Evolutionary conservation across 148 eudicot genomes (phyloP), one percentile per base, ranked within the genome.

Genomic region (Vaccinium darrowii): DNA sequence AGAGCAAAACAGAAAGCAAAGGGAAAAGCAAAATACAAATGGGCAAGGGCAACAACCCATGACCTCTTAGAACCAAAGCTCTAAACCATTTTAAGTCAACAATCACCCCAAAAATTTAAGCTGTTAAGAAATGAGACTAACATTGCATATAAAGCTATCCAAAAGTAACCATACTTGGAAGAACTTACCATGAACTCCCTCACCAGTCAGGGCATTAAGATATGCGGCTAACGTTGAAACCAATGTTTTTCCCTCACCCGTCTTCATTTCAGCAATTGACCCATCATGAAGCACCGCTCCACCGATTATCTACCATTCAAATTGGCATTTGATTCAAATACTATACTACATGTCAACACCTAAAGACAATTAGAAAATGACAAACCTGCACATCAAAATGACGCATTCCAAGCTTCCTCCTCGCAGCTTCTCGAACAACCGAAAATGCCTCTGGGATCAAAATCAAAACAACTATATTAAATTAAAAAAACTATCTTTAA

Each of bases 211-310:
- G 87, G 99, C 99, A 94, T 97, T 97, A 71, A 97, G 99, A 93
- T 97, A 97, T 33, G 99, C 99, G 54, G 99, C 96, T 89, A 97
- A 88, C 74, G 99, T 97, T 76, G 99, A 97, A 84, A 97, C 99
- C 89, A 97, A 85, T 18, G 99, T 97, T 89, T 97, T 97, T 85
- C 99, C 99, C 88, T 97, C 99, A 47, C 99, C 99, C 3, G 99
- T 97, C 91, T 97, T 97, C 98, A 97, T 97, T 87, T 97, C 99
- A 62, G 99, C 99, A 79, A 97, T 97, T 80, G 95, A 93, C 75
- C 98, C 98, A 89, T 97, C 98, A 87, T 97, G 94, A 86, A 97
- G 98, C 91, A 95, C 99, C 25, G 98, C 98, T 83, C 99, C 99
- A 86, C 99, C 99, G 84, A 97, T 93, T 76, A 97, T 94, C 98